Base-by-base conservation (phyloP, 371 early-diverging fungal species). In the Zychaea mexicana region DNA sequence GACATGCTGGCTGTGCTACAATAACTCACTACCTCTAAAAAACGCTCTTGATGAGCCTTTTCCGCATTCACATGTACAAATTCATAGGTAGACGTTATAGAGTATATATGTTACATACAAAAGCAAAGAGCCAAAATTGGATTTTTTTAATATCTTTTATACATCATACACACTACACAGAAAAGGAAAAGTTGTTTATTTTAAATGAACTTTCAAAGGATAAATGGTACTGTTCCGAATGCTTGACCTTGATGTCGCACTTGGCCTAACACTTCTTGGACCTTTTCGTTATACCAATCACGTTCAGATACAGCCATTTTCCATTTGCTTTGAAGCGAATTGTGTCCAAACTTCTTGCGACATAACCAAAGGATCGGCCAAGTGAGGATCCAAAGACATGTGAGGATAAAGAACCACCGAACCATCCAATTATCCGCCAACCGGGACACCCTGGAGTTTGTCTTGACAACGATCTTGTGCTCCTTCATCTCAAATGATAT, bases 1-100 rank as follows among this genome's bases (percentile, higher is more conserved):
- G 84, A 91, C 52, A 93, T 95, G 91, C 73, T 94, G 57, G 71
- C 72, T 53, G 71, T 78, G 9, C 69, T 78, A 27, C 42, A 33
- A 60, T 49, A 24, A 24, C 49, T 22, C 49, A 19, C n/a, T 10
- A 5, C n/a, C 45, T 45, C 19, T 10, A 45, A 45, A 19, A 45
- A n/a, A n/a, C n/a, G n/a, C n/a, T n/a, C n/a, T n/a, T n/a, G n/a
- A n/a, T n/a, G n/a, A n/a, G n/a, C n/a, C n/a, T n/a, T n/a, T n/a
- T n/a, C n/a, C n/a, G n/a, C n/a, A n/a, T n/a, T 10, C 45, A n/a
- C 45, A 49, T 49, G 49, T 49, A 49, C 49, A 49, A 15, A 36
- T 36, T 36, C 38, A 36, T 36, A 36, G 9, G 15, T 36, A 36
- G 38, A 36, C 38, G 38, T 36, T n/a, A n/a, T n/a, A n/a, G n/a